Percentiles rank a stretch among this genome's conserved stretches.
phyloP scores from a whole-genome alignment of 371 early-diverging fungal species.

The Mucor circinelloides region DNA sequence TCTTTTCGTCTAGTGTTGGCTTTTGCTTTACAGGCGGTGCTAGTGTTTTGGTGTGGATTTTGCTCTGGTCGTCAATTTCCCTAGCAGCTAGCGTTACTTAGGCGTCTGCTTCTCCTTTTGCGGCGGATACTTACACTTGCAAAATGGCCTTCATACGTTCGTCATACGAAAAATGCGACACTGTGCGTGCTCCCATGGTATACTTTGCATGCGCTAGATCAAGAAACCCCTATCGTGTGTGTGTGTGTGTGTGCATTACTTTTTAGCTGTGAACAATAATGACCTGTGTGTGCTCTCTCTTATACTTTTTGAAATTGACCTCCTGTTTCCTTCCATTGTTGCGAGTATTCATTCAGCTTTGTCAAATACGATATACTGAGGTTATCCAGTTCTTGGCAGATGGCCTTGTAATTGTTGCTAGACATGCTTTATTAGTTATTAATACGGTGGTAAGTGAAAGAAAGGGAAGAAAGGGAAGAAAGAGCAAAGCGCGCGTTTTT shows the following conservation, averaged over 20 bases:
- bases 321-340: constrained; percentile 27
- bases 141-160: constrained; percentile 54
- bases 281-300: neutral
- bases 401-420: constrained; percentile 13
- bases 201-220: constrained; percentile 59
- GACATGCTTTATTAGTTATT: neutral
- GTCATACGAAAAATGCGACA: constrained; percentile 53
- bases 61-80: constrained; percentile 11
- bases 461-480: neutral
- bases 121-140: constrained; percentile 35
- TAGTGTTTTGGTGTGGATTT: neutral
- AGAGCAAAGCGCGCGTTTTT: neutral
- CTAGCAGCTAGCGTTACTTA: neutral
- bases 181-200: constrained; percentile 52
- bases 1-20: constrained; percentile 9
- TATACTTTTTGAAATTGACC: constrained; percentile 36
- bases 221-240: constrained; percentile 41
- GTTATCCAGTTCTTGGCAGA: constrained; percentile 37
- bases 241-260: neutral
- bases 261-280: neutral
- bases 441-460: neutral
- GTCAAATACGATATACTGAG: constrained; percentile 36
- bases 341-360: constrained; percentile 38
- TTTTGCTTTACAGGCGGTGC: neutral
- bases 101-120: neutral